Percentiles rank a stretch among this genome's conserved stretches.
These are phyloP conservation scores for Exophiala lecanii-corni DNA, from an alignment of 2,329 filamentous ascomycete species.

Conservation along the genomic window DNA sequence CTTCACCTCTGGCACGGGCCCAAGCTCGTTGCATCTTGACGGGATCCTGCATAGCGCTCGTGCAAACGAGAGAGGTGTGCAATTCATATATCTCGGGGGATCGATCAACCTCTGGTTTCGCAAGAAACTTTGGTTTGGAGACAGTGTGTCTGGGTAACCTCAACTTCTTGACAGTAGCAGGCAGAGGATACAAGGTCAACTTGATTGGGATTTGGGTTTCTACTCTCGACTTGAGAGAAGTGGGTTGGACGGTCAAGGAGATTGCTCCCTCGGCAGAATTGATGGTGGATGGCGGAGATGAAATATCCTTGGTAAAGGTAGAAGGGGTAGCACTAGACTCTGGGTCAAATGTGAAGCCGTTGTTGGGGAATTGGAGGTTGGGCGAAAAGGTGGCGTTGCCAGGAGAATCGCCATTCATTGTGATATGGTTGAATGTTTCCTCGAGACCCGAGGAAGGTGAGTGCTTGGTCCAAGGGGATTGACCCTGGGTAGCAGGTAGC, in stretches of 20 bases:
- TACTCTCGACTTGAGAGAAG: slow-evolving; percentile 78
- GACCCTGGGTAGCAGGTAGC: slow-evolving; percentile 30
- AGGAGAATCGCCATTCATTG: slow-evolving; percentile 41
- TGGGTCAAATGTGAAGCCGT: slow-evolving; percentile 37
- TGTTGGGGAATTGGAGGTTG: slow-evolving; percentile 34
- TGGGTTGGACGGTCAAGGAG: slow-evolving; percentile 58
- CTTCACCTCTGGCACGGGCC: slow-evolving; percentile 47
- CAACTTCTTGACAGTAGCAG: slow-evolving; percentile 69
- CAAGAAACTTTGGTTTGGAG: slow-evolving; percentile 85
- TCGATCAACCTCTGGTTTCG: slow-evolving; percentile 63
- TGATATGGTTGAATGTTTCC: slow-evolving; percentile 43
- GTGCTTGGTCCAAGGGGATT: slow-evolving; percentile 37
- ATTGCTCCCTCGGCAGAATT: slow-evolving; percentile 30
- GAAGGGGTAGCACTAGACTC: slow-evolving; percentile 36
- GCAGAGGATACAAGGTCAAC: slow-evolving; percentile 71
- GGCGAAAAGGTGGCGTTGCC: slow-evolving; percentile 36
- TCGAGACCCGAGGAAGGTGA: slow-evolving; percentile 42
- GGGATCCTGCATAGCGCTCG: slow-evolving; percentile 78
- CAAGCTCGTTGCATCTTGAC: slow-evolving; percentile 64
- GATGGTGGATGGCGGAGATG: slow-evolving; percentile 26
- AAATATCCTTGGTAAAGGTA: slow-evolving; percentile 25
- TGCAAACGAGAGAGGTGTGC: slow-evolving; percentile 79
- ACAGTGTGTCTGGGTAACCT: slow-evolving; percentile 88
- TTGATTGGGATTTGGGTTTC: slow-evolving; percentile 94
- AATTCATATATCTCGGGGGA: slow-evolving; percentile 73